Evolutionary conservation across 176 grass and related monocot genomes (phyloP), one percentile per base, ranked within the genome.

Genomic region (Aegilops longissima): DNA sequence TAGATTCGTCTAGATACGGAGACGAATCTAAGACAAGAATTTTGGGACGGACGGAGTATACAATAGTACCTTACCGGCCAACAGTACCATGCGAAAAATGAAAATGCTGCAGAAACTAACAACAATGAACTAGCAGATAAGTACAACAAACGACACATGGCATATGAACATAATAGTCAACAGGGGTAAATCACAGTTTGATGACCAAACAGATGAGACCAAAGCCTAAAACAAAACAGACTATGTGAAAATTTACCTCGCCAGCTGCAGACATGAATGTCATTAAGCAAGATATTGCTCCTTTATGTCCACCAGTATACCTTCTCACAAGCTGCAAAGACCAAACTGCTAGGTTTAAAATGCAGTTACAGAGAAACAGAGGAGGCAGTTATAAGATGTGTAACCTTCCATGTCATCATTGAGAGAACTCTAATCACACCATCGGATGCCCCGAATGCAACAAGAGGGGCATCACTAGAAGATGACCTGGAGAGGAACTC

Each of bases 401-500:
- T 73, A 92, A 96, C 97, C 97, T 99, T 99, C 97, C 97, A 96
- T 74, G 94, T 99, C 87, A 99, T 89, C 97, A 99, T 99, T 54
- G 97, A 99, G 65, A 99, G 90, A 77, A 99, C 97, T 93, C 97
- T 96, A 83, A 99, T 99, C 34, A 99, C 94, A 8, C 97, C 97
- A 93, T 99, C 97, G 65, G 97, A 99, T 80, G 84, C 61, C 67
- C 94, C 97, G 79, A 99, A 99, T 40, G 97, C 97, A 88, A 99
- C 92, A 70, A 99, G 94, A 69, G 97, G 97, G n/a, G 94, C 94
- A 87, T 96, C 97, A 83, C 86, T 93, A 79, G 88, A 81, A 90
- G 97, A 79, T 77, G 94, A 96, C 69, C 92, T 92, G 30, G 92
- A 93, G 23, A 99, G 90, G 80, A 99, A 99, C 71, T 96, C 97